phyloP scores from a whole-genome alignment of 2,329 filamentous ascomycete species.

The Colletotrichum plurivorum region DNA sequence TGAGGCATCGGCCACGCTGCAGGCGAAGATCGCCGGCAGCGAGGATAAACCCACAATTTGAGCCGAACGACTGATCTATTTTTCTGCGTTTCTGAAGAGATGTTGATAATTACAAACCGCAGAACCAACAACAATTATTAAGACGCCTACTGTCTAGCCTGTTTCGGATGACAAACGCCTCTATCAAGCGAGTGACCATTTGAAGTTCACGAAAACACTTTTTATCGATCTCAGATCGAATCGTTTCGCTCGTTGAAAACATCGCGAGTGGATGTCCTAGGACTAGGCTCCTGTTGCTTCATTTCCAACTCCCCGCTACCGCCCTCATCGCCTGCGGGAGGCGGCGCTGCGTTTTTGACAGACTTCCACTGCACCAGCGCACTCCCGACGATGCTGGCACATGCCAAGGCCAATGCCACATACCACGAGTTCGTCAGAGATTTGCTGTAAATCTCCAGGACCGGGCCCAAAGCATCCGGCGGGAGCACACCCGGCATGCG shows the following conservation, averaged over 20 bases:
- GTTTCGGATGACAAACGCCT: too few species aligned
- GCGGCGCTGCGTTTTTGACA: conserved; percentile 7
- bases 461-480: not conserved
- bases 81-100: accelerated
- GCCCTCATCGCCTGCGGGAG: not conserved
- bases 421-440: conserved; percentile 28
- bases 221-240: not conserved
- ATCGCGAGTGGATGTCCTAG: conserved; percentile 1
- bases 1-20: too few species aligned
- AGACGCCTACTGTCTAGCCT: too few species aligned
- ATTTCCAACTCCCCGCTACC: conserved; percentile 1
- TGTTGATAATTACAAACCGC: too few species aligned
- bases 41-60: too few species aligned
- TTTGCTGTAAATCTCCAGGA: conserved; percentile 14
- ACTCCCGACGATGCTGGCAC: conserved; percentile 19
- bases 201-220: not conserved
- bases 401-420: conserved; percentile 11
- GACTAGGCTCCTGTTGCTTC: conserved; percentile 19
- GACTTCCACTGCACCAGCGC: conserved; percentile 23
- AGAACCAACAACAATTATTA: too few species aligned
- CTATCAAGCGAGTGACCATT: too few species aligned
- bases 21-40: too few species aligned
- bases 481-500: conserved; percentile 11
- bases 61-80: too few species aligned
- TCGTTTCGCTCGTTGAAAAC: conserved; percentile 20